Percentiles rank a stretch among this genome's conserved stretches.
These are phyloP conservation scores for Aspergillus sp. DNA, from an alignment of 2,329 filamentous ascomycete genomes.

Conservation along the genomic window DNA sequence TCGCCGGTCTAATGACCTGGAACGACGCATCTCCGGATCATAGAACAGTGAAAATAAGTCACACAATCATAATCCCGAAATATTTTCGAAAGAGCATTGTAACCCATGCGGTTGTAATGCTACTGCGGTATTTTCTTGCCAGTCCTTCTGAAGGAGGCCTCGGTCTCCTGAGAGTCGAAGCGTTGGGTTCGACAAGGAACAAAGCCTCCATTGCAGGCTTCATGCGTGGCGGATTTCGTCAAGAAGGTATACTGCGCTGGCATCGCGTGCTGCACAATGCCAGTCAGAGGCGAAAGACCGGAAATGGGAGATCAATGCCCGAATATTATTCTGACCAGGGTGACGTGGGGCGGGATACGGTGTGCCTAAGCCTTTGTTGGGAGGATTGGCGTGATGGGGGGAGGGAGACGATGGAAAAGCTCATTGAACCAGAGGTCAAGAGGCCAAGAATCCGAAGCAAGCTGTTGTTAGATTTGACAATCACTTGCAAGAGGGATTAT, in stretches of 20 bases:
- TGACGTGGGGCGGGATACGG: not conserved
- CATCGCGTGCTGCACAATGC: not conserved
- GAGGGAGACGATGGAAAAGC: not conserved
- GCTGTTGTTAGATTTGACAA: not conserved
- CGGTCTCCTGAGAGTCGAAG: not conserved
- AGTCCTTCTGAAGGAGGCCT: not conserved
- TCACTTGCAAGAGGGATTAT: not conserved
- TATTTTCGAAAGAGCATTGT: not conserved
- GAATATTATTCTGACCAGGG: not conserved
- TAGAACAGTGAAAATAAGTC: not conserved
- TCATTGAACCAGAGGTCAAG: not conserved
- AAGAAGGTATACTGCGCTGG: not conserved
- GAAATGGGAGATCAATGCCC: not conserved
- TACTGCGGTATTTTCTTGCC: not conserved
- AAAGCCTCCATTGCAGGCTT: not conserved
- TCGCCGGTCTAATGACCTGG: not conserved
- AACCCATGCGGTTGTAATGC: not conserved
- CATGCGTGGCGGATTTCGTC: not conserved
- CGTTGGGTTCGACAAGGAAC: not conserved
- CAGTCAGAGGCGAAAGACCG: not conserved
- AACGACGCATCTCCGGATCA: not conserved
- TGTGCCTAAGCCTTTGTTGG: not conserved
- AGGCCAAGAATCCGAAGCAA: not conserved
- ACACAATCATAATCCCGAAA: not conserved
- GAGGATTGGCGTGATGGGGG: not conserved